A percentile compares a stretch with the other conserved stretches of the same genome.
phyloP scores from a whole-genome alignment of 2,329 filamentous ascomycete species.

The Pseudogymnoascus pannorum region DNA sequence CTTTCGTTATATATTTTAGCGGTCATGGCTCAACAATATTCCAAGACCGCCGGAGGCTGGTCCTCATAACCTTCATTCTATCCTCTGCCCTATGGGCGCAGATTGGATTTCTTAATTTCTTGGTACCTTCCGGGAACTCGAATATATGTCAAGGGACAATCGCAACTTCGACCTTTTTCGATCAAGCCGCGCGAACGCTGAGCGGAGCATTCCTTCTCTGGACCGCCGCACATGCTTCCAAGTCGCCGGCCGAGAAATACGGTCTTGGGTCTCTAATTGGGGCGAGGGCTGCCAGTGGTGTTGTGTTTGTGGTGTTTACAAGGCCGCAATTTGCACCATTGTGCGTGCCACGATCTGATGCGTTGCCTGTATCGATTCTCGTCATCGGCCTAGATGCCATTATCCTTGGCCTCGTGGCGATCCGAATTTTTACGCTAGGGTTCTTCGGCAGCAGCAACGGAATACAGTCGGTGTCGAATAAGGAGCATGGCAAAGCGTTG shows the following conservation, averaged over 20 bases:
- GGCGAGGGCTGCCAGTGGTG: constrained; percentile 24
- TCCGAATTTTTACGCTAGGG: constrained; percentile 21
- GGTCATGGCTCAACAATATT: constrained; percentile 26
- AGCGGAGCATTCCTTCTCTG: constrained; percentile 30
- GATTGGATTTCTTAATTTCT: constrained; percentile 27
- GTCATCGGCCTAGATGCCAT: constrained; percentile 26
- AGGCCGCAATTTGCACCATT: constrained; percentile 26
- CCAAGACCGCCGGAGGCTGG: constrained; percentile 32
- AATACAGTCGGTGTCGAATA: constrained; percentile 12
- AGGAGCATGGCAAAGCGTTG: constrained; percentile 23
- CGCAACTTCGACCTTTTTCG: constrained; percentile 25
- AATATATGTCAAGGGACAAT: constrained; percentile 24
- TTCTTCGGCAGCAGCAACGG: constrained; percentile 19
- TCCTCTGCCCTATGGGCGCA: constrained; percentile 26
- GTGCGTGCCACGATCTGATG: constrained; percentile 25
- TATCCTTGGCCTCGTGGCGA: constrained; percentile 24
- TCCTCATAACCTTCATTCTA: constrained; percentile 30
- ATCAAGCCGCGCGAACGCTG: constrained; percentile 27
- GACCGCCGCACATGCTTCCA: constrained; percentile 25
- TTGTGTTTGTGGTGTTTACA: constrained; percentile 26
- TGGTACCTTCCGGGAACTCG: constrained; percentile 18
- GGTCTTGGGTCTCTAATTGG: constrained; percentile 25
- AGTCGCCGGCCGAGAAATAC: constrained; percentile 21
- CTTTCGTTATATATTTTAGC: constrained; percentile 25
- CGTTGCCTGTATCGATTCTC: constrained; percentile 25